Conservation (phyloP, 2,329 filamentous ascomycete genomes). For the Claviceps sp. region DNA sequence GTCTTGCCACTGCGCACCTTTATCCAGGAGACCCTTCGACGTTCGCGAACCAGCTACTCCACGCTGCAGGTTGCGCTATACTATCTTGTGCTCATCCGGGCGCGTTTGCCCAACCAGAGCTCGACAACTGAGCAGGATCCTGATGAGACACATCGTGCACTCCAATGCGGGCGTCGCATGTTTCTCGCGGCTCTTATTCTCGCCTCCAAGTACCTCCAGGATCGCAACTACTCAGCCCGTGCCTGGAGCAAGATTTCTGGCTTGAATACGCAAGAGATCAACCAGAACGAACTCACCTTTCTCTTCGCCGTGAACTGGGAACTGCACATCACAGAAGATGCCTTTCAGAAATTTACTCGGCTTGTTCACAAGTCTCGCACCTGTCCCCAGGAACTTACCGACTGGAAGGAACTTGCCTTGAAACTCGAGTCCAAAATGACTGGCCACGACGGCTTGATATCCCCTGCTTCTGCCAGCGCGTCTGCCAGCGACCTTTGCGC, state of each 20-base stretch:
- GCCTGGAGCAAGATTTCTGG: conserved; percentile 99
- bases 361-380: conserved; percentile 51
- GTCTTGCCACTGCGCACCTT: conserved; percentile 87
- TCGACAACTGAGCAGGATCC: conserved; percentile 71
- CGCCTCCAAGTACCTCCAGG: conserved; percentile 94
- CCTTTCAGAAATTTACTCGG: conserved; percentile 89
- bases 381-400: conserved; percentile 32
- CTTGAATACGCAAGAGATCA: conserved; percentile 86
- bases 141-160: conserved; percentile 60
- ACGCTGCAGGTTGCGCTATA: conserved; percentile 94
- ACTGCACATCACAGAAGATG: conserved; percentile 77
- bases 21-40: conserved; percentile 90
- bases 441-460: conserved; percentile 41
- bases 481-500: conserved; percentile 23
- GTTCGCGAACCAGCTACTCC: conserved; percentile 93
- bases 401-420: conserved; percentile 48
- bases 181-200: conserved; percentile 90
- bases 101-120: conserved; percentile 69
- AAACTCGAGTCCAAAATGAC: conserved; percentile 43
- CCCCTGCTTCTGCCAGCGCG: conserved; percentile 17
- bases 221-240: conserved; percentile 91
- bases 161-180: conserved; percentile 95
- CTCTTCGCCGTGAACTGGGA: conserved; percentile 85
- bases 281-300: conserved; percentile 91
- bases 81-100: conserved; percentile 88